These are phyloP conservation scores for Teunomyces atbi DNA, from an alignment of 805 yeast species.

Conservation along the genomic window DNA sequence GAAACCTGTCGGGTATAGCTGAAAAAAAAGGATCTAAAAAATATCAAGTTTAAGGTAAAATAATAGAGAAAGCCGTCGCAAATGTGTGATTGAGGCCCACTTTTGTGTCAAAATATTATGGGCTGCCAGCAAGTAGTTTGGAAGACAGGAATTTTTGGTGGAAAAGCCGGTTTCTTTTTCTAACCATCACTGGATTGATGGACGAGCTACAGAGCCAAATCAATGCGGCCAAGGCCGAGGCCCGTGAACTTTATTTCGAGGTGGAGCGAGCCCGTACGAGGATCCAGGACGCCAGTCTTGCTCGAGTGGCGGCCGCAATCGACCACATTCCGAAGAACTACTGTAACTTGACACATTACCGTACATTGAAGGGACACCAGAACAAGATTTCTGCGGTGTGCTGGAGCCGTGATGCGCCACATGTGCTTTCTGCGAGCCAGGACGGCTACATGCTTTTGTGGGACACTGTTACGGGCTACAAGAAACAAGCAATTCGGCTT, in stretches of 20 bases:
- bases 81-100: too few relatives aligned
- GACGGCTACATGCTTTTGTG: conserved; percentile 84
- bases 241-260: conserved; percentile 48
- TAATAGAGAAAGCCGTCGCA: too few relatives aligned
- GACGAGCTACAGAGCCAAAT: conserved; percentile 5
- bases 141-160: too few relatives aligned
- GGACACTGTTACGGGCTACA: conserved; percentile 74
- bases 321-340: conserved; percentile 27
- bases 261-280: conserved; percentile 43
- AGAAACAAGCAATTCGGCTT: conserved; percentile 65
- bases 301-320: conserved; percentile 35
- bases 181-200: not conserved
- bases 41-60: too few relatives aligned
- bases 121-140: too few relatives aligned
- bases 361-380: conserved; percentile 60
- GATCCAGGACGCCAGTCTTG: conserved; percentile 46
- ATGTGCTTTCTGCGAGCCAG: conserved; percentile 71
- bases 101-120: too few relatives aligned
- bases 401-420: conserved; percentile 65
- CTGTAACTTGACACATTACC: conserved; percentile 28
- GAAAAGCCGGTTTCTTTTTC: not conserved
- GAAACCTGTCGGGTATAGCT: too few relatives aligned
- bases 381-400: conserved; percentile 67
- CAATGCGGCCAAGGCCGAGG: conserved; percentile 40
- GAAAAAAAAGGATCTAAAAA: too few relatives aligned